These are phyloP conservation scores for Pestalotiopsis sp. DNA, from an alignment of 2,329 filamentous ascomycete genomes.

Conservation along the genomic window DNA sequence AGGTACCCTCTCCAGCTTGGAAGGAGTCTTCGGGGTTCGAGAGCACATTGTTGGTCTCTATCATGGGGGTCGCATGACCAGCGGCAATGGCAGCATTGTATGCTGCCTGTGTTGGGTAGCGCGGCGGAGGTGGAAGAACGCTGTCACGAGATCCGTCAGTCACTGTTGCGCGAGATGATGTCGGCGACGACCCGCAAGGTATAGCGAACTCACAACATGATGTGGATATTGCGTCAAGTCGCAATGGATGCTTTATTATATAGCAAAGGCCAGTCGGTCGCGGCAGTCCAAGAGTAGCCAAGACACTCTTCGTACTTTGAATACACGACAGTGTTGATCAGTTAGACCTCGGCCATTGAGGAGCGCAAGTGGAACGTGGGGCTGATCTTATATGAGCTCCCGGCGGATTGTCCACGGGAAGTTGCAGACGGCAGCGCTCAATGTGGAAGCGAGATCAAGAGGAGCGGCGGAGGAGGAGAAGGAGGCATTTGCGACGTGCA, in stretches of 20 bases:
- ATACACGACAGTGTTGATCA: not conserved
- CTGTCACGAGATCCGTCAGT: conserved; percentile 42
- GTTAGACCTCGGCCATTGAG: not conserved
- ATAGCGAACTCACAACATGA: conserved; percentile 16
- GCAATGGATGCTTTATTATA: not conserved
- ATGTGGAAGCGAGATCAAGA: not conserved
- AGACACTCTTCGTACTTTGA: not conserved
- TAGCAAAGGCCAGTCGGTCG: not conserved
- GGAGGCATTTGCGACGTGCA: conserved; percentile 1
- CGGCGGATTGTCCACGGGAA: not conserved
- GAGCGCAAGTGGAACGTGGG: not conserved
- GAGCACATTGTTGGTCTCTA: conserved; percentile 93
- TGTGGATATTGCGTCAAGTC: not conserved
- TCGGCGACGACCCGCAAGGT: not conserved
- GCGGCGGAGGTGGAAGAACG: conserved; percentile 83
- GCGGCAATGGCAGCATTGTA: conserved; percentile 74
- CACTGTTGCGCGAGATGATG: not conserved
- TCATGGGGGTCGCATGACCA: conserved; percentile 71
- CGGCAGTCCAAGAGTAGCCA: not conserved
- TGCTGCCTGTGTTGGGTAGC: conserved; percentile 76
- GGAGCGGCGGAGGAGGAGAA: not conserved
- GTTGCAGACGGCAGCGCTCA: not conserved
- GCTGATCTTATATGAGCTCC: not conserved
- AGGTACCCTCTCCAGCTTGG: conserved; percentile 92
- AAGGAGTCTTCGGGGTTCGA: conserved; percentile 87